These are phyloP conservation scores for Fraxinus paxiana DNA, from an alignment of 305 asterid genomes.

Conservation along the genomic window DNA sequence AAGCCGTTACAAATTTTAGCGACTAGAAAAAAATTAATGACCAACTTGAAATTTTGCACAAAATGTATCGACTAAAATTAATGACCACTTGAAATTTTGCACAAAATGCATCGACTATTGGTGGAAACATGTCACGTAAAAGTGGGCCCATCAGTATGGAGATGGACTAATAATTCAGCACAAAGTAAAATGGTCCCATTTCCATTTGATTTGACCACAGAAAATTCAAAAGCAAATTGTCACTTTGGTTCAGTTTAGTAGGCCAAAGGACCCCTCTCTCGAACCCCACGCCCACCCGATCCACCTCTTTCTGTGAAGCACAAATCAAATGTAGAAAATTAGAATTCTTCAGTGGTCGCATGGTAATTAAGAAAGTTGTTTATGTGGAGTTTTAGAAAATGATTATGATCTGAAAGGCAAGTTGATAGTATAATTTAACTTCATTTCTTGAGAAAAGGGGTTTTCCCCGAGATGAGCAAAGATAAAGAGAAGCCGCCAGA, in stretches of 20 bases:
- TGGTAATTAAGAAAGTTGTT: conserved; percentile 23
- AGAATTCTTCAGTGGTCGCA: conserved; percentile 25
- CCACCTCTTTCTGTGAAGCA: conserved; percentile 9
- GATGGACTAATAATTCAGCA: not conserved
- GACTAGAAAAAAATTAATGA: not conserved
- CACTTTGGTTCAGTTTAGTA: conserved; percentile 25
- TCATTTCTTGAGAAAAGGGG: conserved; percentile 21
- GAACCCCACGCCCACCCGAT: not conserved
- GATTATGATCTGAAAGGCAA: conserved; percentile 36
- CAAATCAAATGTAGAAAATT: conserved; percentile 31
- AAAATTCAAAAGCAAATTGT: conserved; percentile 27
- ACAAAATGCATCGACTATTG: not conserved
- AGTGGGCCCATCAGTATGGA: not conserved
- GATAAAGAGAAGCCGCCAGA: conserved; percentile 64
- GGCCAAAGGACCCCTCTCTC: conserved; percentile 19
- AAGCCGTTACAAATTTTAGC: not conserved
- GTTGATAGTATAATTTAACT: conserved; percentile 19
- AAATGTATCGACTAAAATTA: too few relatives aligned
- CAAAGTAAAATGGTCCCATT: not conserved
- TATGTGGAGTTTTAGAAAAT: not conserved
- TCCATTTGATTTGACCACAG: conserved; percentile 22
- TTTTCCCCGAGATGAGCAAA: conserved; percentile 54
- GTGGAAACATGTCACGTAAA: not conserved
- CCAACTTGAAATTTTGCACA: too few relatives aligned
- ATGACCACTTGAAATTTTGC: not conserved